Evolutionary conservation across 257 asterid genomes (phyloP).

Genomic region (Solanum chmielewskii): DNA sequence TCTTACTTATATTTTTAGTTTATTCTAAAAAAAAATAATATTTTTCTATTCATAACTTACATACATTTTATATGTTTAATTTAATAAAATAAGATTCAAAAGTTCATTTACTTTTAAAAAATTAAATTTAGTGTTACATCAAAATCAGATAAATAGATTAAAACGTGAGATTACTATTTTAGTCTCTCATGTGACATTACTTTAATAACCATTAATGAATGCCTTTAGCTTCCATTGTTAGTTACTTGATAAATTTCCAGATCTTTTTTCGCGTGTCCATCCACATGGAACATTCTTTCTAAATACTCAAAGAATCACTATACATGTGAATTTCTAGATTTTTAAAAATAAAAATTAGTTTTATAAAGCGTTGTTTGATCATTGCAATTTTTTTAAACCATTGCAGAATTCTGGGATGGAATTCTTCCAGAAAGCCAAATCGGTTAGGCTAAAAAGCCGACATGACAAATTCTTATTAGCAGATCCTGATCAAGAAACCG

Average conservation of each 20-base stretch:
- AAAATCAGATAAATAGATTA: background rate
- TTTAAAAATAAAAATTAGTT: background rate
- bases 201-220: background rate
- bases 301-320: background rate
- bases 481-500: constrained; percentile 50
- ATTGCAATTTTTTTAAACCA: background rate
- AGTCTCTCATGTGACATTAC: background rate
- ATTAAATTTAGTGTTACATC: background rate
- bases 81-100: background rate
- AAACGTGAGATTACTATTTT: background rate
- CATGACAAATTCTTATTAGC: constrained; percentile 70
- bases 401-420: constrained; percentile 63
- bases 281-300: background rate
- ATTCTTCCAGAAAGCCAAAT: constrained; percentile 49
- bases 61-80: background rate
- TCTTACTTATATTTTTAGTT: no score
- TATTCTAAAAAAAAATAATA: no score
- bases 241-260: background rate
- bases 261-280: background rate
- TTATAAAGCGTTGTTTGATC: background rate
- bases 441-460: constrained; percentile 59
- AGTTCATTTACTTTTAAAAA: background rate
- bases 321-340: background rate
- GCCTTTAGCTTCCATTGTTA: background rate
- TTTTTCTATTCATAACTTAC: background rate